Conservation (phyloP, 2,329 filamentous ascomycete genomes). For the Fusarium sp. region DNA sequence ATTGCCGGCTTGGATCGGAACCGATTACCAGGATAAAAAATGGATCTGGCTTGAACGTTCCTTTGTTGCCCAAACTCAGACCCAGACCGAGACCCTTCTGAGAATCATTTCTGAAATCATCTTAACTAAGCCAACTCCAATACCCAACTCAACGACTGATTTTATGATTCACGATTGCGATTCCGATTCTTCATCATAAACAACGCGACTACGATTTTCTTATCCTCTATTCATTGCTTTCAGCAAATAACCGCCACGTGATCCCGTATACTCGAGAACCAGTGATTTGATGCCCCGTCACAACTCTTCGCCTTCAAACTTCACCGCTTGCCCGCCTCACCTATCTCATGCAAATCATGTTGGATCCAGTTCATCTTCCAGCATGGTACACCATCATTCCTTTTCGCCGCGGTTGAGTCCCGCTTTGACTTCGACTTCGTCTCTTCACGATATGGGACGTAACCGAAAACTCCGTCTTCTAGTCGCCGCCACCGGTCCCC, state of each 20-base stretch:
- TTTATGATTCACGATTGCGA: conserved; percentile 21
- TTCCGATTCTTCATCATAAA: neutral
- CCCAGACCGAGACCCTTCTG: neutral
- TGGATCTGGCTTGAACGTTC: conserved; percentile 26
- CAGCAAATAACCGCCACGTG: conserved; percentile 38
- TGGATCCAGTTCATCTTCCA: conserved; percentile 43
- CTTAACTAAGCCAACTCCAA: conserved; percentile 21
- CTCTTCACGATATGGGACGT: conserved; percentile 52
- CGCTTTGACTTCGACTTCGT: conserved; percentile 50
- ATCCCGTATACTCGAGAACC: conserved; percentile 39
- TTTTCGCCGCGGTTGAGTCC: conserved; percentile 49
- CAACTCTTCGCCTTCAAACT: conserved; percentile 41
- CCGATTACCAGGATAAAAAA: conserved; percentile 36
- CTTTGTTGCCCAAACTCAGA: conserved; percentile 15
- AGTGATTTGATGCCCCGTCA: conserved; percentile 50
- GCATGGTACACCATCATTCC: conserved; percentile 50
- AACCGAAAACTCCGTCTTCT: conserved; percentile 68
- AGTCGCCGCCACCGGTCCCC: conserved; percentile 72
- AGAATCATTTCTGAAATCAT: conserved; percentile 38
- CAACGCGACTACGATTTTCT: neutral
- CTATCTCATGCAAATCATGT: conserved; percentile 47
- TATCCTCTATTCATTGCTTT: neutral
- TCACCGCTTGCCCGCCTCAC: conserved; percentile 46
- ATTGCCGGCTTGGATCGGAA: conserved; percentile 44
- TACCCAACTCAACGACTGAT: conserved; percentile 19